Percentiles rank a stretch among this genome's conserved stretches.
Conservation (phyloP, 2,329 filamentous ascomycete genomes). For the Chaetomium globosum region DNA sequence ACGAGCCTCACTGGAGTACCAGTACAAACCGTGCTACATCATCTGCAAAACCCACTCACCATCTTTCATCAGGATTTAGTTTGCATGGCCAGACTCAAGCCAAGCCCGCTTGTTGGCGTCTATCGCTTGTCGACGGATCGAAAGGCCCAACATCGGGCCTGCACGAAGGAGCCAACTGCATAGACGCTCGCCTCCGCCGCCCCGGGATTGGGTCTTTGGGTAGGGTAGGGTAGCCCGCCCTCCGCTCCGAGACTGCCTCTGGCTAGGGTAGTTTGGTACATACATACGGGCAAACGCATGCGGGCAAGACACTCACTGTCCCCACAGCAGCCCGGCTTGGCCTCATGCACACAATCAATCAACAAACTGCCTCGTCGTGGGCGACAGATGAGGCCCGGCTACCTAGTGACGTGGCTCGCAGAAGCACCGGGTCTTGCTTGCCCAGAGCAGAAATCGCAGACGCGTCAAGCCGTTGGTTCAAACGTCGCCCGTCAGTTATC, state of each 20-base stretch:
- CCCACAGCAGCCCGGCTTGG: neutral
- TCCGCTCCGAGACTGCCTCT: neutral
- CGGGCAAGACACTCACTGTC: neutral
- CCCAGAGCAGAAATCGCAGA: neutral
- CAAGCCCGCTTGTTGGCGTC: conserved; percentile 4
- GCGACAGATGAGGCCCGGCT: neutral
- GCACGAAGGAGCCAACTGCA: conserved; percentile 15
- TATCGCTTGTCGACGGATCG: conserved; percentile 6
- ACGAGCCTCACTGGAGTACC: neutral
- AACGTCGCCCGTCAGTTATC: neutral
- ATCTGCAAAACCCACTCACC: neutral
- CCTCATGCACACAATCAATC: neutral
- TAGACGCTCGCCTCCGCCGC: conserved; percentile 16
- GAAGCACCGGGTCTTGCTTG: neutral
- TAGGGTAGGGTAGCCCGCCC: neutral
- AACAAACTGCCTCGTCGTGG: neutral
- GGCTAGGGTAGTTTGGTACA: neutral
- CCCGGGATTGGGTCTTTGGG: neutral
- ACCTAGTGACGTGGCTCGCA: conserved; percentile 1
- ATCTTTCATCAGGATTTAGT: neutral
- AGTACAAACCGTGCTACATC: neutral
- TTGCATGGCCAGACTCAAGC: conserved; percentile 2
- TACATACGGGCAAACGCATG: neutral
- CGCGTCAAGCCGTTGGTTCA: conserved; percentile 1
- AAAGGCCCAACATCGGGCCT: neutral